Evolutionary conservation across 495 filamentous ascomycete species (phyloP).

Genomic region (Umbilicaria muhlenbergii): DNA sequence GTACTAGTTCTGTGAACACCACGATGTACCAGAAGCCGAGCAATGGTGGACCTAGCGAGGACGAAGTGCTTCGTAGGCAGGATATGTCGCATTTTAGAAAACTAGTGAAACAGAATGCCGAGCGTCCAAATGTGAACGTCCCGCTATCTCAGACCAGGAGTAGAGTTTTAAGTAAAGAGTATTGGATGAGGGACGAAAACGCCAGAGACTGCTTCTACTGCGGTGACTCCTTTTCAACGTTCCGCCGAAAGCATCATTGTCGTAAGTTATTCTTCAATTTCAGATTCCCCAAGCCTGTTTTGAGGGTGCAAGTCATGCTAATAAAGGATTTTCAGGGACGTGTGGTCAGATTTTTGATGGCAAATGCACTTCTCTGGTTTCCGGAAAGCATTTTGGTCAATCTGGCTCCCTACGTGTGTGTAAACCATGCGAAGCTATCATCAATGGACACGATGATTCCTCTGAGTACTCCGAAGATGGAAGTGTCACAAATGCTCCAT

Average conservation of each 20-base stretch:
- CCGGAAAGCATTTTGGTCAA: slow-evolving; percentile 77
- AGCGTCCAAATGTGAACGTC: slow-evolving; percentile 5
- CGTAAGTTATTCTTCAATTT: slow-evolving; percentile 31
- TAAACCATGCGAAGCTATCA: slow-evolving; percentile 85
- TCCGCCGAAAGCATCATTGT: slow-evolving; percentile 93
- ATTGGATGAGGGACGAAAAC: slow-evolving; percentile 99
- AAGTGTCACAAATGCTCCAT: slow-evolving; percentile 7
- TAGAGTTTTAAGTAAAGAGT: slow-evolving; percentile 79
- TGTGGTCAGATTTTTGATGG: slow-evolving; percentile 96
- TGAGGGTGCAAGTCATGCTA: background rate
- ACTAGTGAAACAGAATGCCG: slow-evolving; percentile 8
- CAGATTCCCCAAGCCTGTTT: background rate
- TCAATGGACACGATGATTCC: slow-evolving; percentile 78
- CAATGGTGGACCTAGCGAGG: background rate
- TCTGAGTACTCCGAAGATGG: slow-evolving; percentile 61
- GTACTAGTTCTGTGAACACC: slow-evolving; percentile 4
- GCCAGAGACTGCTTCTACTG: slow-evolving; percentile 96
- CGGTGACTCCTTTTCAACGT: slow-evolving; percentile 77
- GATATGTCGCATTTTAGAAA: background rate
- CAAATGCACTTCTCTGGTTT: slow-evolving; percentile 82
- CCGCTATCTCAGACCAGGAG: slow-evolving; percentile 53
- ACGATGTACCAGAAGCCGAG: background rate
- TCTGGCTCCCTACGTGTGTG: slow-evolving; percentile 77
- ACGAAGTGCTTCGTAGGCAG: background rate
- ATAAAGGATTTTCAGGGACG: slow-evolving; percentile 19